These are phyloP conservation scores for Dothistroma pini DNA, from an alignment of 2,329 filamentous ascomycete genomes.

Conservation along the genomic window DNA sequence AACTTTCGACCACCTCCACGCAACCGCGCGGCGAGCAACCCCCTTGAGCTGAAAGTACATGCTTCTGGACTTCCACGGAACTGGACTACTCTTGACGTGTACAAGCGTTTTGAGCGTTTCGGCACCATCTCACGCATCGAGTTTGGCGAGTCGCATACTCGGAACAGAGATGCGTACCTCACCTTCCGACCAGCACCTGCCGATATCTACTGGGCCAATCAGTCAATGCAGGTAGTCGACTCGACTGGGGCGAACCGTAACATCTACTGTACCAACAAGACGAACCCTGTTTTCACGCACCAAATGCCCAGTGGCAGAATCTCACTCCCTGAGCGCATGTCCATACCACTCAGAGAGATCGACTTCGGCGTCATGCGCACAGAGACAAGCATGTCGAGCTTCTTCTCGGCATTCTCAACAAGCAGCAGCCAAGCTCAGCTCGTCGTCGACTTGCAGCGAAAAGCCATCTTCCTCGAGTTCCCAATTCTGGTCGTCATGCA, in stretches of 20 bases:
- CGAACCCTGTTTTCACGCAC: constrained; percentile 5
- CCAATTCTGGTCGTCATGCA: constrained; percentile 15
- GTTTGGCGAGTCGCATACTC: constrained; percentile 8
- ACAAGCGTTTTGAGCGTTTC: constrained; percentile 17
- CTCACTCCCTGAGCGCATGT: constrained; percentile 19
- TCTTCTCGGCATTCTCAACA: constrained; percentile 46
- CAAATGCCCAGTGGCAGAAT: constrained; percentile 7
- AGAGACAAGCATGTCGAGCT: constrained; percentile 55
- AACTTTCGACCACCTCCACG: neutral
- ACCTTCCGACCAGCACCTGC: constrained; percentile 25
- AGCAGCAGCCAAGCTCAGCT: constrained; percentile 32
- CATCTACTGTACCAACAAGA: constrained; percentile 11
- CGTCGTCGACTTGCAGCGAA: constrained; percentile 42
- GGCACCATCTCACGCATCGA: constrained; percentile 23
- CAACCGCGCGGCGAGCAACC: constrained; percentile 6
- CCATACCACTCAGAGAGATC: constrained; percentile 36
- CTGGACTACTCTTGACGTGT: constrained; percentile 25
- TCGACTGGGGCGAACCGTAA: constrained; percentile 1
- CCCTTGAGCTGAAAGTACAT: constrained; percentile 16
- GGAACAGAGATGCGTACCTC: constrained; percentile 12
- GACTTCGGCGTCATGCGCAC: constrained; percentile 61
- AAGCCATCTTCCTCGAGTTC: constrained; percentile 47
- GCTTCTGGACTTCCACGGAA: constrained; percentile 16
- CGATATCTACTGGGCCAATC: constrained; percentile 17
- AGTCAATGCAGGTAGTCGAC: constrained; percentile 8